phyloP scores from a whole-genome alignment of 2,329 filamentous ascomycete species.

The Zasmidium citrigriseum region DNA sequence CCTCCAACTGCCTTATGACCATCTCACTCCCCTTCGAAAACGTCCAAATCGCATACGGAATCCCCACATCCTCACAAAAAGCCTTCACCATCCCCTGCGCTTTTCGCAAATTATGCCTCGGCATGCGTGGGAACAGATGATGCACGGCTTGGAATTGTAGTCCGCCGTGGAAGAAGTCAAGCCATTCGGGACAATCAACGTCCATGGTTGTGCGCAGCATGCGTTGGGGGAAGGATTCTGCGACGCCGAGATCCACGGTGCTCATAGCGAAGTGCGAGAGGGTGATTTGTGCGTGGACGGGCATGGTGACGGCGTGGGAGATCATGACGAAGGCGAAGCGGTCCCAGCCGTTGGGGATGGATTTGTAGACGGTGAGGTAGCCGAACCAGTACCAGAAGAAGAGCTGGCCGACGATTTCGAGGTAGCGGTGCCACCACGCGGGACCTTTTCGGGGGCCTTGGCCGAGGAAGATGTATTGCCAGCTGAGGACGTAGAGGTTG shows the following conservation, averaged over 20 bases:
- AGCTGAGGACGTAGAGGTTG: conserved; percentile 70
- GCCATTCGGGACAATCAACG: conserved; percentile 69
- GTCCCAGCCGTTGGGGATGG: conserved; percentile 58
- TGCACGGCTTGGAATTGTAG: conserved; percentile 73
- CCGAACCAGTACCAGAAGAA: conserved; percentile 71
- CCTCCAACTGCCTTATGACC: conserved; percentile 55
- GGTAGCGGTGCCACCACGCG: conserved; percentile 68
- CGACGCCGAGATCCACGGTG: conserved; percentile 62
- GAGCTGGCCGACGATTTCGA: conserved; percentile 63
- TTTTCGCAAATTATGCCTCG: conserved; percentile 66
- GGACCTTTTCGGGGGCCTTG: conserved; percentile 59
- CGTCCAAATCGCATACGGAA: conserved; percentile 62
- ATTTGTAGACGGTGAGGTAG: conserved; percentile 63
- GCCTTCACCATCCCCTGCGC: conserved; percentile 62
- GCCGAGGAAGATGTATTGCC: conserved; percentile 62
- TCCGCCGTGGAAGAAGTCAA: conserved; percentile 72
- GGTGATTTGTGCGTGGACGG: conserved; percentile 71
- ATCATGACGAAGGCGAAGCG: conserved; percentile 65
- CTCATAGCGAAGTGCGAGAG: conserved; percentile 74
- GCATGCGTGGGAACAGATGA: conserved; percentile 68
- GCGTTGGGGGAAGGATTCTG: conserved; percentile 68
- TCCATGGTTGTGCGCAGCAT: conserved; percentile 74
- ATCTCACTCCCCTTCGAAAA: conserved; percentile 65
- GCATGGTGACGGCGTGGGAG: conserved; percentile 66
- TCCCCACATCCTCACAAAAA: conserved; percentile 65